Conservation (phyloP, 495 filamentous ascomycete species). For the Lepidopterella palustris region DNA sequence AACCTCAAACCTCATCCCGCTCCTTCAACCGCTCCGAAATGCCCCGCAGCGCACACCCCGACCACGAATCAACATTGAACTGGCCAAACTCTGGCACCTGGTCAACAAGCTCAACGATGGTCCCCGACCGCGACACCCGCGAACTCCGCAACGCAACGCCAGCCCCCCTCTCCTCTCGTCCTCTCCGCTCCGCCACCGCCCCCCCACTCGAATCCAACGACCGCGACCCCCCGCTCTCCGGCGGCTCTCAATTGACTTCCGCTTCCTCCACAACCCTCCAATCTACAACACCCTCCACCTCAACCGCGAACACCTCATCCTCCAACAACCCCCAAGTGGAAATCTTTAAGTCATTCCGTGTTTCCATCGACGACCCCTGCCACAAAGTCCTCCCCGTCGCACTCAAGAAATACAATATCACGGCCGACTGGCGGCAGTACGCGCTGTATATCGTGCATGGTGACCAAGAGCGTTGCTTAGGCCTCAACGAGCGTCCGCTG, state of each 20-base stretch:
- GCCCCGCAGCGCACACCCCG: conserved; percentile 24
- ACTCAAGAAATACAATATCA: conserved; percentile 96
- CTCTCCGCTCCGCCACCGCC: conserved; percentile 40
- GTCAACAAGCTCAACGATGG: conserved; percentile 17
- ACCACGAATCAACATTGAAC: conserved; percentile 41
- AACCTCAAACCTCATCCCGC: conserved; percentile 29
- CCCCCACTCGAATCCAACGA: conserved; percentile 47
- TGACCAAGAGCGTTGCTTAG: conserved; percentile 91
- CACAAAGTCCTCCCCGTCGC: conserved; percentile 94
- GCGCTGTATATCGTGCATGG: conserved; percentile 97
- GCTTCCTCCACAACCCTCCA: conserved; percentile 10
- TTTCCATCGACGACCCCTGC: conserved; percentile 96
- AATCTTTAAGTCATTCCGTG: conserved; percentile 97
- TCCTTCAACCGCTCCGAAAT: conserved; percentile 20
- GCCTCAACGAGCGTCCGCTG: conserved; percentile 83
- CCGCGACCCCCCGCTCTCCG: conserved; percentile 37
- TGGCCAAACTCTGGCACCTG: conserved; percentile 22
- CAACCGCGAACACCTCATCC: conserved; percentile 46
- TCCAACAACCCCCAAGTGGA: conserved; percentile 57
- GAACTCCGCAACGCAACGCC: conserved; percentile 16
- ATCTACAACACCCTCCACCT: conserved; percentile 14
- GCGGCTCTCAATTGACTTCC: conserved; percentile 36
- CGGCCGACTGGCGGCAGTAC: conserved; percentile 93
- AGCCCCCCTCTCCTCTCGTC: conserved; percentile 15
- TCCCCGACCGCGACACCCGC: conserved; percentile 22